Conservation (phyloP, 805 yeast genomes). For the Wilhelminamyces savonicus region DNA sequence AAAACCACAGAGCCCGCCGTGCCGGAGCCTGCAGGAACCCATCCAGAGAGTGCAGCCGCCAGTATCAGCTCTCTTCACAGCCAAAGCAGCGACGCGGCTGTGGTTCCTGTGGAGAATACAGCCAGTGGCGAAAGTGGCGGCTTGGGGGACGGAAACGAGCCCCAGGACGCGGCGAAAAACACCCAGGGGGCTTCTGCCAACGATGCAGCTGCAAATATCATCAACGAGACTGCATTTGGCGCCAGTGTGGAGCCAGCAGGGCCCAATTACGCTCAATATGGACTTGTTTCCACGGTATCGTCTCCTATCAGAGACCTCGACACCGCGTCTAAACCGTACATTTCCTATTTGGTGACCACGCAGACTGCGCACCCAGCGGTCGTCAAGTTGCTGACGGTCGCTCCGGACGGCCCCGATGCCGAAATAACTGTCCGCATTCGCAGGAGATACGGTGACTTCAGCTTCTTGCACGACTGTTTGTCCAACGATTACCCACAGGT, state of each 20-base stretch:
- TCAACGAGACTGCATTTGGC: constrained; percentile 19
- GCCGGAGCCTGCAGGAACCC: no score
- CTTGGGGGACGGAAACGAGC: neutral
- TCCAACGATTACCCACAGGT: constrained; percentile 76
- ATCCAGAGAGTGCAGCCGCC: no score
- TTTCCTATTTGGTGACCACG: constrained; percentile 65
- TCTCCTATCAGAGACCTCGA: constrained; percentile 69
- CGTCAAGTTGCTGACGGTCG: constrained; percentile 18
- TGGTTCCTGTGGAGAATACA: no score
- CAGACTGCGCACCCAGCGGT: constrained; percentile 58
- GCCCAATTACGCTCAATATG: constrained; percentile 7
- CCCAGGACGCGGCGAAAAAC: neutral
- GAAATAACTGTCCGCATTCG: constrained; percentile 44
- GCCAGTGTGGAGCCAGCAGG: constrained; percentile 1
- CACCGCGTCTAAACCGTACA: constrained; percentile 63
- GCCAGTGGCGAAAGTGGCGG: no score
- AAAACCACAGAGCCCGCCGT: neutral
- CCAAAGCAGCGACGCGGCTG: no score
- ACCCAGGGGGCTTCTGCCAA: no score
- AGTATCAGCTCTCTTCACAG: no score
- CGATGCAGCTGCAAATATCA: constrained; percentile 16
- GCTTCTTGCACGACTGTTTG: constrained; percentile 68
- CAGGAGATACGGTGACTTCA: constrained; percentile 84
- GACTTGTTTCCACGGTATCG: constrained; percentile 32
- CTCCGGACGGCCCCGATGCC: constrained; percentile 7